Evolutionary conservation across 2,329 filamentous ascomycete genomes (phyloP), one percentile per base, ranked within the genome.

Genomic region (Setomelanomma holmii): DNA sequence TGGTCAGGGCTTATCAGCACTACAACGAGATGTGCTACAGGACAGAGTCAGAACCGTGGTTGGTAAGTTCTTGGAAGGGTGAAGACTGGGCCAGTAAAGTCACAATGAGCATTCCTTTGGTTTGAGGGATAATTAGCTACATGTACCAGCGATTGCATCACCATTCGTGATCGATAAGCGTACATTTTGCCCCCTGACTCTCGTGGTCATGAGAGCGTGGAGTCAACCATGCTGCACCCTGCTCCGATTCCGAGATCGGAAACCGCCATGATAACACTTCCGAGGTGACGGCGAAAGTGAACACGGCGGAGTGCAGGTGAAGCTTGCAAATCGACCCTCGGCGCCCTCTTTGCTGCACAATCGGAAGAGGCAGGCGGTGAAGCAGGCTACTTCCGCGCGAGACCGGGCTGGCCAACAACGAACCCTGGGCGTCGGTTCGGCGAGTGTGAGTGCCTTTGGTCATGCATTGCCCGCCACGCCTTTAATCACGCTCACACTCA

Each of bases 391-490:
- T 56, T 55, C 58, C 56, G 56, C 58, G 24, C 27, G 51, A 41
- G 38, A 38, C 30, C 56, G 55, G 57, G 42, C 58, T 51, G 49
- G 45, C 45, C 49, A 45, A 55, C 61, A 42, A 49, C 45, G 55
- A 51, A 53, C 45, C 54, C 56, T 63, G 47, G 34, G 48, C 46
- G 58, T 55, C 55, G 60, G 60, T 54, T 53, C 58, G 58, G 60
- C 62, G 56, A 63, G 51, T 51, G 60, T 49, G 27, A n/a, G n/a
- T n/a, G n/a, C n/a, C 54, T 56, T 57, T 53, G 52, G 56, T 61
- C 59, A 61, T 58, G 49, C 53, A 55, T 19, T 40, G 10, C 38
- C 43, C 47, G 21, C 17, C 45, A 33, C 45, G 50, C 48, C 43
- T 49, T 50, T 45, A 47, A 53, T 53, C 51, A 44, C 40, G 39